Conservation (phyloP, 768 basidiomycete genomes). For the Leccinellum luteum region DNA sequence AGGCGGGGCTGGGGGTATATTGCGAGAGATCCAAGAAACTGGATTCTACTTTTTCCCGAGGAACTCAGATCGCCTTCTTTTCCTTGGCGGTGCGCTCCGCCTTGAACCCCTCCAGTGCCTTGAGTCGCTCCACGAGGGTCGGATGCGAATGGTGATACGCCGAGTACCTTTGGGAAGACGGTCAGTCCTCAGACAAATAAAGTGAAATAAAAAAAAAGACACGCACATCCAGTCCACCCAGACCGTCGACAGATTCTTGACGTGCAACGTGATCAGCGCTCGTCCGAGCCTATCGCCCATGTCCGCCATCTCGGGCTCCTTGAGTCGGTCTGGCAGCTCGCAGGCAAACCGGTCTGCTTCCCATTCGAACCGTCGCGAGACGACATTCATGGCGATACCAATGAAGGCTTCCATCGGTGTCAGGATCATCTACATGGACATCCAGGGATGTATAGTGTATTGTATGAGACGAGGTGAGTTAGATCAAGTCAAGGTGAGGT, state of each 20-base stretch:
- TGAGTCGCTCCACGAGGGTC: slow-evolving; percentile 85
- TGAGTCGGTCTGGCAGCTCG: slow-evolving; percentile 55
- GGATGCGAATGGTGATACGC: slow-evolving; percentile 97
- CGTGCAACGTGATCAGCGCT: slow-evolving; percentile 82
- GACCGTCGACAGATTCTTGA: slow-evolving; percentile 89
- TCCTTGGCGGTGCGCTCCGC: slow-evolving; percentile 31
- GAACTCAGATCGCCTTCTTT: slow-evolving; percentile 22
- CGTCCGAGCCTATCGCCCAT: slow-evolving; percentile 84
- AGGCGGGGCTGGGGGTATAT: background rate
- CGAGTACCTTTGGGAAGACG: slow-evolving; percentile 60
- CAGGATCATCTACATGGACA: slow-evolving; percentile 59
- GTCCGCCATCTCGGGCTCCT: slow-evolving; percentile 59
- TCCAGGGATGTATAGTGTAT: no score
- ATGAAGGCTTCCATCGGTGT: slow-evolving; percentile 77
- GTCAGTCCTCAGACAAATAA: background rate
- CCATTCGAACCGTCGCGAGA: slow-evolving; percentile 88
- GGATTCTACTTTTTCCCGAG: background rate
- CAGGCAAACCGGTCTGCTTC: slow-evolving; percentile 88
- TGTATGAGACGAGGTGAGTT: no score
- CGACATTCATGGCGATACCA: slow-evolving; percentile 70
- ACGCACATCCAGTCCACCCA: slow-evolving; percentile 88
- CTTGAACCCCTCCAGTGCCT: slow-evolving; percentile 72
- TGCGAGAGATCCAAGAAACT: background rate
- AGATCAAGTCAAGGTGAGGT: background rate
- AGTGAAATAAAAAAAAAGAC: background rate